Base-by-base conservation (phyloP, 331 rosid species). In the Pyracantha coccinea region DNA sequence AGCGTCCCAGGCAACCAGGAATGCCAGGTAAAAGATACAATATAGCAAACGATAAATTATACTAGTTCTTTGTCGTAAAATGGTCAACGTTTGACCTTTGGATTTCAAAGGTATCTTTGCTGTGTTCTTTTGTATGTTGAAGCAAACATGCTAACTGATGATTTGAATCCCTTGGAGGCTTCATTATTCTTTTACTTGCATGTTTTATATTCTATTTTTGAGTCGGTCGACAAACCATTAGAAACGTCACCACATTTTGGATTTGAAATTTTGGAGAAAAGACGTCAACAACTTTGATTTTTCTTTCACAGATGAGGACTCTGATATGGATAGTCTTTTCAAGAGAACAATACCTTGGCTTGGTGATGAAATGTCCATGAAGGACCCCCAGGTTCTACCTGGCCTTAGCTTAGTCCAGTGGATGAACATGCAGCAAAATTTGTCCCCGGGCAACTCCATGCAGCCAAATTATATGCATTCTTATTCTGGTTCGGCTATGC, bases 381-480 rank as follows among this genome's bases (percentile, higher is more conserved):
- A 87, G 77, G 97, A 89, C 74, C 87, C 92, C 19, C 99, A 94
- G 73, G 89, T 82, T 73, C 83, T 85, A 52, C 89, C 89, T 25
- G 97, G 96, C 66, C 67, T 94, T 38, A 94, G 96, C 89, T 86
- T 94, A 80, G 97, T 88, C 78, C 99, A 94, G 74, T 94, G 99
- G 99, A 94, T 94, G 99, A 94, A 83, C 87, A 78, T 92, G 93
- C 97, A 90, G 81, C 95, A 92, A 77, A 91, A 85, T 80, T 88
- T 97, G 35, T 75, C 89, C 4, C 19, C 83, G 61, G 82, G 90
- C 47, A 86, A 85, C 88, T 75, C 96, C 6, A 77, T 91, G 61
- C 97, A 91, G 84, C 82, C 88, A 63, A 93, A 86, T 82, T 90
- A 85, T 67, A 74, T 82, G 82, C 90, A 91, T 54, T 78, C 92